Evolutionary conservation across 345 rosid genomes (phyloP), one percentile per base, ranked within the genome.

Genomic region (Brassica incana): DNA sequence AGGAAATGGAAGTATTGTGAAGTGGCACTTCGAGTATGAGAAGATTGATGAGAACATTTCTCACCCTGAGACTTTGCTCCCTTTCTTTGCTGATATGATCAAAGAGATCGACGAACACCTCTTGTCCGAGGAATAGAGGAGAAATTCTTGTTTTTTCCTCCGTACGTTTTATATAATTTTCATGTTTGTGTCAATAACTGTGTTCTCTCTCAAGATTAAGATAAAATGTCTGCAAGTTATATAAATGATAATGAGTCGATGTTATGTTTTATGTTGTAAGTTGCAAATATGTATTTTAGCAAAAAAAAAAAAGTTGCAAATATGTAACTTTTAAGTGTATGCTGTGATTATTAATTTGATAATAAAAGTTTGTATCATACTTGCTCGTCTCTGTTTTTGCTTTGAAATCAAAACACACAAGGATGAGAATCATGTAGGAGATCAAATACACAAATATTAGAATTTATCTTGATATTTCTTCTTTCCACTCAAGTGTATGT

Each of bases 1-100:
- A 63, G 77, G 62, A 64, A 29, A 11, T 48, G 77, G 70, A 25
- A 50, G 70, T 74, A n/a, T 74, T 15, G 77, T 74, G 15, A 74
- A 33, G 63, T 74, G 77, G 59, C 70, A 74, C 32, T 29, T 74
- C 7, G 67, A 74, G 48, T 74, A 74, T 64, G 77, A 74, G 70
- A 74, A 40, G 77, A 74, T 63, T 64, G 33, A 74, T 48, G 77
- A 74, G 32, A 50, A 15, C 4, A 18, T 74, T 0, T 10, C 69
- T 29, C 77, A 74, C 32, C 77, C 77, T n/a, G 70, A 74, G 63
- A 73, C 8, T 62, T 40, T 73, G 29, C 45, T 73, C 43, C 68
- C 67, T 2, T 62, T 74, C 69, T 74, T 74, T 64, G 70, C 59
- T 2, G 67, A 64, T 3, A 29, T 40, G 67, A 50, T 35, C 69